These are phyloP conservation scores for Aspergillus transmontanensis DNA, from an alignment of 2,329 filamentous ascomycete species.

Conservation along the genomic window DNA sequence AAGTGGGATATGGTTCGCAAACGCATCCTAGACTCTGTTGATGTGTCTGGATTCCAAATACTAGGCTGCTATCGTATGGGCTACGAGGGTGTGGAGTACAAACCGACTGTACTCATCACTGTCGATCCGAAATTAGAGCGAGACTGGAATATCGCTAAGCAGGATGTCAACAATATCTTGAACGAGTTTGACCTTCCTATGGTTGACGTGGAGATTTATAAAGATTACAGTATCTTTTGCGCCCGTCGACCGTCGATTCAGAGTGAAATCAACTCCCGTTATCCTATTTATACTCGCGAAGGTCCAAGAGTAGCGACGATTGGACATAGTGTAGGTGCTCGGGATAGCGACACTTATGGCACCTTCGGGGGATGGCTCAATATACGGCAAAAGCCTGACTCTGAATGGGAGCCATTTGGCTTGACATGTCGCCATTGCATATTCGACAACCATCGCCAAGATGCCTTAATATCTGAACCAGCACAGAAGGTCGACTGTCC, in stretches of 20 bases:
- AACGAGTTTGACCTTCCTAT: background rate
- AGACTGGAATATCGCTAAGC: background rate
- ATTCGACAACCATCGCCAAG: background rate
- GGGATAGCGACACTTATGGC: background rate
- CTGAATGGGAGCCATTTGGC: background rate
- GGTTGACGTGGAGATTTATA: background rate
- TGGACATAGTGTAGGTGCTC: background rate
- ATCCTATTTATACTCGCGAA: background rate
- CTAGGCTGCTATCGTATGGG: background rate
- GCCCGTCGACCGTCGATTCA: background rate
- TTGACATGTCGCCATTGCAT: slow-evolving; percentile 1
- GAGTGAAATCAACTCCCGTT: background rate
- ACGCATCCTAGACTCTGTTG: background rate
- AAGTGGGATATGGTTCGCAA: background rate
- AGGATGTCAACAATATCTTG: background rate
- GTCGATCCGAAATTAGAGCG: background rate
- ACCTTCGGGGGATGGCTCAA: background rate
- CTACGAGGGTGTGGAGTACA: background rate
- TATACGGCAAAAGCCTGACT: background rate
- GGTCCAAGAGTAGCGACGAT: background rate
- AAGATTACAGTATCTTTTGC: background rate
- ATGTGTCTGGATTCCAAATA: background rate
- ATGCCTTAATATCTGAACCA: background rate
- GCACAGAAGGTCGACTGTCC: background rate
- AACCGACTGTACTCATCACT: background rate